Conservation (phyloP, 164 flowering plant species). For the Cinnamomum micranthum region DNA sequence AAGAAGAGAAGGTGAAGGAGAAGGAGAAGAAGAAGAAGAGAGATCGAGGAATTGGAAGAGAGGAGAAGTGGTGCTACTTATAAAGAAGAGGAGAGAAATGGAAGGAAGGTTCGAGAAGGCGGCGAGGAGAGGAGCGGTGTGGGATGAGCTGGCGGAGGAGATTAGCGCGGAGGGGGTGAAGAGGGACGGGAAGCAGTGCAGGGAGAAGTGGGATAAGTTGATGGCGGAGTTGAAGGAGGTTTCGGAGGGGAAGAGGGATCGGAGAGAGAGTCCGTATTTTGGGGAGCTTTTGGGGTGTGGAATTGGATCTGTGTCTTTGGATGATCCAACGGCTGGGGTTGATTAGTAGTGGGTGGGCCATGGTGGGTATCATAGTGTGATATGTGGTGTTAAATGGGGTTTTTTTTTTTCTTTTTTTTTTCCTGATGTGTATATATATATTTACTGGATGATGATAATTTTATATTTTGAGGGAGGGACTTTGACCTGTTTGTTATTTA, state of each 20-base stretch:
- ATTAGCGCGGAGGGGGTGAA: constrained; percentile 10
- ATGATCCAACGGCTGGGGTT: not conserved
- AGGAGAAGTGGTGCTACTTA: constrained; percentile 4
- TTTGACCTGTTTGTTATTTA: no score
- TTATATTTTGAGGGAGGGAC: no score
- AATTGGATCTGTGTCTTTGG: not conserved
- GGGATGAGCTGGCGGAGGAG: constrained; percentile 7
- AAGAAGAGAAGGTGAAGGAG: not conserved
- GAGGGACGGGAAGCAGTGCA: constrained; percentile 14
- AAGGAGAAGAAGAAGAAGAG: not conserved
- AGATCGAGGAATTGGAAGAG: constrained; percentile 12
- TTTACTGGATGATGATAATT: no score
- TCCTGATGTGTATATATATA: no score
- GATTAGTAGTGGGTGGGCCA: not conserved
- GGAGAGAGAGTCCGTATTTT: constrained; percentile 1
- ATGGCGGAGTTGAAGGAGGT: constrained; percentile 14
- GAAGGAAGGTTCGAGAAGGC: constrained; percentile 1
- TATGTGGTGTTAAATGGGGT: no score
- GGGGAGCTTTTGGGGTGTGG: constrained; percentile 1
- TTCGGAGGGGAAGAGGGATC: constrained; percentile 5
- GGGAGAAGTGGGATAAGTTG: constrained; percentile 13
- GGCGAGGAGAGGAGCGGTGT: constrained; percentile 3
- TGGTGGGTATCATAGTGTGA: no score
- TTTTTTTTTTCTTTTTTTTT: no score
- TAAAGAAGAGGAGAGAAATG: constrained; percentile 12